Percentiles rank a stretch among this genome's conserved stretches.
Conservation (phyloP, 768 basidiomycete genomes). For the Mycena filopes region DNA sequence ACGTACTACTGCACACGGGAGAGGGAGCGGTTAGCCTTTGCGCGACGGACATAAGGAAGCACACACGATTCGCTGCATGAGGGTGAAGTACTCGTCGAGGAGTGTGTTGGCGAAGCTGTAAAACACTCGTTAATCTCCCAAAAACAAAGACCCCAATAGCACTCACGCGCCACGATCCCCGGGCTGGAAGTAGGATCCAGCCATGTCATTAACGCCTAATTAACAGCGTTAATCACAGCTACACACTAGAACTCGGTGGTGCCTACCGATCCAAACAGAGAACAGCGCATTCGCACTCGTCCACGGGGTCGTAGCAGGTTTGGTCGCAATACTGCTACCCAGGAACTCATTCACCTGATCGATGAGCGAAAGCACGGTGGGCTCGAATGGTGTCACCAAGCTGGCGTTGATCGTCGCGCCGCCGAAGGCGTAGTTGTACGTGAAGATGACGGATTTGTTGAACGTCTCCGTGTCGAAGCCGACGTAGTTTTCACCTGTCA, state of each 20-base stretch:
- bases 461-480: conserved; percentile 61
- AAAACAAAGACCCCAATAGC: neutral
- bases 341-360: conserved; percentile 75
- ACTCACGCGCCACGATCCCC: conserved; percentile 63
- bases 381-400: conserved; percentile 63
- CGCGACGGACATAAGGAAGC: neutral
- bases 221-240: neutral
- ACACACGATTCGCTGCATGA: conserved; percentile 60
- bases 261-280: conserved; percentile 65
- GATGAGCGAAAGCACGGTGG: conserved; percentile 63
- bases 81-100: conserved; percentile 60
- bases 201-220: conserved; percentile 71
- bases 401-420: conserved; percentile 71
- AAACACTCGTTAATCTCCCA: neutral
- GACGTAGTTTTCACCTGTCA: conserved; percentile 67
- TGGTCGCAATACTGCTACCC: conserved; percentile 52
- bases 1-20: conserved; percentile 49
- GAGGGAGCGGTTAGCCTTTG: conserved; percentile 30
- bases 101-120: conserved; percentile 60
- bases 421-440: conserved; percentile 75
- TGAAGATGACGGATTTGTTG: conserved; percentile 65
- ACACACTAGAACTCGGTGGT: no score
- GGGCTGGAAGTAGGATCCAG: conserved; percentile 58
- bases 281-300: conserved; percentile 66
- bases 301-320: conserved; percentile 67